Evolutionary conservation across 148 eudicot species (phyloP).

Genomic region (Rhododendron vialii): DNA sequence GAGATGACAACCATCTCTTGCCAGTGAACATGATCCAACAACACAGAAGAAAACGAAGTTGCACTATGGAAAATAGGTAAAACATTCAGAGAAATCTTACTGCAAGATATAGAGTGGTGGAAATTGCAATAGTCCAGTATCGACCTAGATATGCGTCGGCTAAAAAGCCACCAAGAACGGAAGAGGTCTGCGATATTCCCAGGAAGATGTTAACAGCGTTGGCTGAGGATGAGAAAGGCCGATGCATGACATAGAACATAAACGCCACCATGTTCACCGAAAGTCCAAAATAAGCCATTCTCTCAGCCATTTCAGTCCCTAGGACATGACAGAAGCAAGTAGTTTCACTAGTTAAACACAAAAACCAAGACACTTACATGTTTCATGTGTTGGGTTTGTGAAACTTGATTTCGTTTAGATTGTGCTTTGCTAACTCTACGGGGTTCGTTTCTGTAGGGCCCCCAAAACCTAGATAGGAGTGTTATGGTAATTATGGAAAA

Average conservation of each 20-base stretch:
- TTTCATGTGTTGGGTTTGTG: too few species aligned
- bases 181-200: slow-evolving; percentile 87
- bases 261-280: slow-evolving; percentile 83
- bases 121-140: slow-evolving; percentile 76
- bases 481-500: too few species aligned
- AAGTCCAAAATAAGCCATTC: slow-evolving; percentile 88
- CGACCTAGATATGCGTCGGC: slow-evolving; percentile 95
- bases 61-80: too few species aligned
- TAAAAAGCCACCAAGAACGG: slow-evolving; percentile 79
- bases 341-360: neutral
- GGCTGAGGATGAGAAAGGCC: slow-evolving; percentile 77
- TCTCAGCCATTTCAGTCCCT: slow-evolving; percentile 96
- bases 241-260: slow-evolving; percentile 84
- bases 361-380: neutral
- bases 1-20: neutral
- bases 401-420: too few species aligned
- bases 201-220: slow-evolving; percentile 75
- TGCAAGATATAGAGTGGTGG: slow-evolving; percentile 27
- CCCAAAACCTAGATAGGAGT: too few species aligned
- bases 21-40: neutral
- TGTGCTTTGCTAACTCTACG: too few species aligned
- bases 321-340: neutral
- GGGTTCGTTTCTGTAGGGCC: too few species aligned
- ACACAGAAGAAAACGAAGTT: neutral
- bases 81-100: too few species aligned